A percentile compares a stretch with the other conserved stretches of the same genome.
Conservation (phyloP, 2,329 filamentous ascomycete genomes). For the Sporothrix pallida region DNA sequence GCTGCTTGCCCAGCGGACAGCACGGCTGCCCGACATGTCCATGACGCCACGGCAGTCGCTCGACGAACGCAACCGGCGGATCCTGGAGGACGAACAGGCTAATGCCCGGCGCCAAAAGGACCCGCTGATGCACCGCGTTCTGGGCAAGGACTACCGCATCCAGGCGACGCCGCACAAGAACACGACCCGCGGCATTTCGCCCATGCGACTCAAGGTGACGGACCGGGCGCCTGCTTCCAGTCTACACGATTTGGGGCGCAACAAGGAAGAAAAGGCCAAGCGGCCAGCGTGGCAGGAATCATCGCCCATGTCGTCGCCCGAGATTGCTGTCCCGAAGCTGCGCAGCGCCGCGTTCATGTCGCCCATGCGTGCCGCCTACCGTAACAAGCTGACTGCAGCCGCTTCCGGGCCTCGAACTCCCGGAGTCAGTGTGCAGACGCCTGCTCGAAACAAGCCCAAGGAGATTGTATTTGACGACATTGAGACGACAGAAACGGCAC, state of each 20-base stretch:
- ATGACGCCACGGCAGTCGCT: conserved; percentile 66
- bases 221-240: conserved; percentile 38
- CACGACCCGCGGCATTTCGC: conserved; percentile 51
- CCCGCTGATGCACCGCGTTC: conserved; percentile 84
- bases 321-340: conserved; percentile 79
- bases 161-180: conserved; percentile 84
- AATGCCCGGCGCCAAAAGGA: conserved; percentile 60
- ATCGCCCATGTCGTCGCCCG: conserved; percentile 73
- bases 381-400: conserved; percentile 51
- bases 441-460: conserved; percentile 58
- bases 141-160: conserved; percentile 94
- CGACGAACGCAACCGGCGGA: conserved; percentile 55
- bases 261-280: conserved; percentile 38
- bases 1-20: conserved; percentile 58
- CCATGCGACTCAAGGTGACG: conserved; percentile 51
- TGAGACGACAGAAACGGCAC: conserved; percentile 17
- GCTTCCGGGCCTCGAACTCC: conserved; percentile 68
- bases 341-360: conserved; percentile 86
- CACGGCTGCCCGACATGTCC: conserved; percentile 65
- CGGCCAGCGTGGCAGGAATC: conserved; percentile 53
- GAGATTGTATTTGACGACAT: conserved; percentile 48
- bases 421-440: conserved; percentile 85
- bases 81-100: conserved; percentile 38
- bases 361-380: conserved; percentile 58
- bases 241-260: conserved; percentile 36